Evolutionary conservation across 106 monocot species (phyloP).

Genomic region (Allium sativum): DNA sequence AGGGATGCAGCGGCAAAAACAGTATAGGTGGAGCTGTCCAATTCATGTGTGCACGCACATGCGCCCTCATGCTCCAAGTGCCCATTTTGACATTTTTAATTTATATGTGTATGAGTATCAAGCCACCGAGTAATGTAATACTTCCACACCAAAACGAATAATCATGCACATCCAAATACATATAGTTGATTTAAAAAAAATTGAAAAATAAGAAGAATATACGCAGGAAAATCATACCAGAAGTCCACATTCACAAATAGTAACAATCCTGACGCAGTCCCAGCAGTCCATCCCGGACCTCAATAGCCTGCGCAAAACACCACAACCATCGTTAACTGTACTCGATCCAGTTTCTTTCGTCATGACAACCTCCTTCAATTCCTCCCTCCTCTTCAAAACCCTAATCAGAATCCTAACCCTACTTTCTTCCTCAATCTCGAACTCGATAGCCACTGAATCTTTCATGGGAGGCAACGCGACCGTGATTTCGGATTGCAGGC

Average conservation of each 20-base stretch:
- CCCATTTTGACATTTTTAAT: not conserved
- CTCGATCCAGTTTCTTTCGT: slow-evolving; percentile 54
- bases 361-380: slow-evolving; percentile 39
- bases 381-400: slow-evolving; percentile 66
- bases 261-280: slow-evolving; percentile 41
- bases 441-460: slow-evolving; percentile 57
- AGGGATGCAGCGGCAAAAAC: no score
- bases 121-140: not conserved
- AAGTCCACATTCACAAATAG: slow-evolving; percentile 66
- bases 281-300: slow-evolving; percentile 62
- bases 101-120: no score
- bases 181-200: no score
- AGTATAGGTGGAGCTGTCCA: no score
- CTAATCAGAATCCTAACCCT: slow-evolving; percentile 53
- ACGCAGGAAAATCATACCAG: slow-evolving; percentile 35
- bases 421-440: slow-evolving; percentile 14
- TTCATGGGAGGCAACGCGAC: slow-evolving; percentile 77
- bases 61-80: no score
- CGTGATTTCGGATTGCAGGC: slow-evolving; percentile 90
- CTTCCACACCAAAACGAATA: no score
- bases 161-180: no score
- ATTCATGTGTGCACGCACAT: no score
- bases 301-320: slow-evolving; percentile 65
- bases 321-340: slow-evolving; percentile 68
- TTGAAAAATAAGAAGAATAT: no score